Evolutionary conservation across 2,329 filamentous ascomycete species (phyloP).

Genomic region (Albifimbria verrucaria): DNA sequence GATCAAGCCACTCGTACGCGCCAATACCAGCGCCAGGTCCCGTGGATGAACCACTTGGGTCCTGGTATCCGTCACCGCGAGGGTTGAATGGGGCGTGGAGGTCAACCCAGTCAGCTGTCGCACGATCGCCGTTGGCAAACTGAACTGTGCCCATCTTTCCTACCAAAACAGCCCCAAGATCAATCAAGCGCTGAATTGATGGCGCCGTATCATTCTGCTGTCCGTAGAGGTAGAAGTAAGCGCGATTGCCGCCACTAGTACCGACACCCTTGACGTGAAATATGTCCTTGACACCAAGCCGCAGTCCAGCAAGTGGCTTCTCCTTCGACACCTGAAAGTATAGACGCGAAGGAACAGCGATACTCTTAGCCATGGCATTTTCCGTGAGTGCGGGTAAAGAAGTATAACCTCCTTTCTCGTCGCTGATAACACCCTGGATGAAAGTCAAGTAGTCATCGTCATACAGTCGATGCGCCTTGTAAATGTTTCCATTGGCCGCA

Average conservation of each 20-base stretch:
- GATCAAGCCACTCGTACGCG: conserved; percentile 24
- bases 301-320: conserved; percentile 50
- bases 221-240: conserved; percentile 53
- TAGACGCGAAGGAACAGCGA: background rate
- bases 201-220: conserved; percentile 42
- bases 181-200: conserved; percentile 53
- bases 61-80: conserved; percentile 44
- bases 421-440: background rate
- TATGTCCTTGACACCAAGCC: conserved; percentile 59
- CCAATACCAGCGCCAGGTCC: conserved; percentile 22
- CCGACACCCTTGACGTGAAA: conserved; percentile 52
- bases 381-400: background rate
- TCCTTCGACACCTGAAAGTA: background rate
- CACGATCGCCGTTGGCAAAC: conserved; percentile 37
- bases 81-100: conserved; percentile 38
- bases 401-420: background rate
- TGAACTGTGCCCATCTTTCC: conserved; percentile 44
- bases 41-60: conserved; percentile 37
- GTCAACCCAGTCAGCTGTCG: conserved; percentile 44
- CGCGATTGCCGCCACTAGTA: conserved; percentile 52
- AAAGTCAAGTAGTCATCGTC: background rate
- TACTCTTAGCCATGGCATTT: background rate
- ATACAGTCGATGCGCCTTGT: background rate
- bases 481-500: background rate
- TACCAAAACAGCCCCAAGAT: conserved; percentile 50